Percentiles rank a stretch among this genome's conserved stretches.
Conservation (phyloP, 2,329 filamentous ascomycete species). For the Paecilomyces sp. region DNA sequence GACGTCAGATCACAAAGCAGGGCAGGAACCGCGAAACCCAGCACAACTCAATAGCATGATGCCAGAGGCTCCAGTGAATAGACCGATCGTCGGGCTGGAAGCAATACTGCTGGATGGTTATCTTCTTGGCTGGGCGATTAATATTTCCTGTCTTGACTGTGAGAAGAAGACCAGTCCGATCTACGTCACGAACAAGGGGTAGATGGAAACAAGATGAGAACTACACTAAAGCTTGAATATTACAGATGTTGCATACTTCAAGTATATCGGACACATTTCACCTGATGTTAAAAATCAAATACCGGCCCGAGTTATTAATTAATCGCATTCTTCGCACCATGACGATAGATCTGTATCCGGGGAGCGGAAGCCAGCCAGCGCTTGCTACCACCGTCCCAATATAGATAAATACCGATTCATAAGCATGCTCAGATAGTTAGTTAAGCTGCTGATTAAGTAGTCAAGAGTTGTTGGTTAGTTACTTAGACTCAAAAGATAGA, state of each 20-base stretch:
- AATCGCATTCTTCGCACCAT: not conserved
- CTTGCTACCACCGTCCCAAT: not conserved
- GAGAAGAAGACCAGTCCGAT: not conserved
- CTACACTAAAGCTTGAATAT: not conserved
- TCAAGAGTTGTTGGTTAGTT: no score
- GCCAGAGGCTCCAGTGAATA: not conserved
- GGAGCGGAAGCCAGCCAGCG: not conserved
- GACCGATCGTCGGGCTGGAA: not conserved
- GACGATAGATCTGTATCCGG: not conserved
- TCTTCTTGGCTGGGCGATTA: not conserved
- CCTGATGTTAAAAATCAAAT: not conserved
- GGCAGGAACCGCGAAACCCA: not conserved
- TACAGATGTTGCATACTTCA: no score
- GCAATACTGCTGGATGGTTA: not conserved
- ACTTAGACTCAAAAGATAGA: no score
- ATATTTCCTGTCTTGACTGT: not conserved
- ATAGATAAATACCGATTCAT: not conserved
- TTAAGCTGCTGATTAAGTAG: no score
- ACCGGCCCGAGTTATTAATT: not conserved
- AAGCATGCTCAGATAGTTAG: not conserved
- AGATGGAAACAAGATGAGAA: not conserved
- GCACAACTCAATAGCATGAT: not conserved
- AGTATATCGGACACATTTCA: not conserved
- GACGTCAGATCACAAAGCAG: not conserved
- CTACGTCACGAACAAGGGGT: not conserved